A percentile compares a stretch with the other conserved stretches of the same genome.
Conservation (phyloP, 768 basidiomycete genomes). For the Termitomyces bulborhizus region DNA sequence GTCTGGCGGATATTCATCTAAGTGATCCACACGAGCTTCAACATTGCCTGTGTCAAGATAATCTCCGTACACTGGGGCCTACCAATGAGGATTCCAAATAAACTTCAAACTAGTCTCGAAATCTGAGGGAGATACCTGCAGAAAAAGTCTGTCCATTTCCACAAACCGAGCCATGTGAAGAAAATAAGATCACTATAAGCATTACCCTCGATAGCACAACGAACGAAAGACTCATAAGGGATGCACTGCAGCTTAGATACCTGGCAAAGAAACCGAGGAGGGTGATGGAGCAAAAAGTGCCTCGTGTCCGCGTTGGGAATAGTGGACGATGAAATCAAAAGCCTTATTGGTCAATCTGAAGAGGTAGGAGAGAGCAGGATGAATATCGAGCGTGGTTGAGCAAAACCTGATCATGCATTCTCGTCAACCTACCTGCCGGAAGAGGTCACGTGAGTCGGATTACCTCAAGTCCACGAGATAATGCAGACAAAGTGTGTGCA, state of each 20-base stretch:
- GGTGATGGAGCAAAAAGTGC: not conserved
- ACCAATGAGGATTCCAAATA: not conserved
- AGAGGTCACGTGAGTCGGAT: not conserved
- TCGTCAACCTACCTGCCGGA: not conserved
- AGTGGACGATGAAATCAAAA: not conserved
- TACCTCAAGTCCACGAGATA: not conserved
- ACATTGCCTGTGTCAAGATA: not conserved
- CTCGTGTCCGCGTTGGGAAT: not conserved
- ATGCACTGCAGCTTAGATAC: not conserved
- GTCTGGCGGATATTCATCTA: no score
- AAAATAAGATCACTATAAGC: not conserved
- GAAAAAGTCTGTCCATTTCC: not conserved
- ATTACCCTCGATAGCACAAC: not conserved
- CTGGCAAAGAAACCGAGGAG: not conserved
- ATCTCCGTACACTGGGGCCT: not conserved
- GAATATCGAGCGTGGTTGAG: not conserved
- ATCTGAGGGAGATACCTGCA: not conserved
- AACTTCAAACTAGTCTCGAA: no score
- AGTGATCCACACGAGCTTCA: not conserved
- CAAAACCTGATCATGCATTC: not conserved
- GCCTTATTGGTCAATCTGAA: not conserved
- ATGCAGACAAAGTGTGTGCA: not conserved
- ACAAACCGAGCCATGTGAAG: not conserved
- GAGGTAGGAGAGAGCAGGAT: not conserved
- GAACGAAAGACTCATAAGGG: not conserved